phyloP scores from a whole-genome alignment of 768 basidiomycete species.

The Tephrocybe sp. region DNA sequence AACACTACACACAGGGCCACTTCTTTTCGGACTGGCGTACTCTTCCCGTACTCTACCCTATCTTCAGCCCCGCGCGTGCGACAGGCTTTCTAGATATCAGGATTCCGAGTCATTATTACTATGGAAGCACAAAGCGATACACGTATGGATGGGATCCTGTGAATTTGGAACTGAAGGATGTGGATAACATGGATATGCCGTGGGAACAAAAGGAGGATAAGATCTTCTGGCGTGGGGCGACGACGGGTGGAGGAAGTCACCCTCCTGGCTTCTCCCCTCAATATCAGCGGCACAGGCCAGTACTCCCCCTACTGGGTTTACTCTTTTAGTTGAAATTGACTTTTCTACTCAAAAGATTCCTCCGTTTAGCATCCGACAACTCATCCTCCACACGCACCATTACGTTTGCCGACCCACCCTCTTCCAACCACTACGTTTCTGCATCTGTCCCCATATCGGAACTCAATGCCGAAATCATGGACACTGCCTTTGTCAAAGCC shows the following conservation, averaged over 20 bases:
- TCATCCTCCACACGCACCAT: conserved; percentile 58
- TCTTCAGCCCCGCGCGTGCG: conserved; percentile 90
- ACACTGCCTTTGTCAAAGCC: conserved; percentile 81
- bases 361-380: conserved; percentile 72
- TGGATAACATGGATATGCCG: conserved; percentile 83
- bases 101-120: conserved; percentile 97
- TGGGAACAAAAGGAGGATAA: conserved; percentile 89
- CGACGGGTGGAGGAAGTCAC: conserved; percentile 89
- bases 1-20: conserved; percentile 87
- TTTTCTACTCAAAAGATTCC: conserved; percentile 38
- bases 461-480: conserved; percentile 83
- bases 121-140: conserved; percentile 75
- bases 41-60: conserved; percentile 84
- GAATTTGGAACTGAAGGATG: conserved; percentile 67
- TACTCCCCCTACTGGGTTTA: conserved; percentile 5
- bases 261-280: conserved; percentile 80
- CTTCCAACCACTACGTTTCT: conserved; percentile 56
- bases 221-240: conserved; percentile 95
- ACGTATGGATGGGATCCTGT: conserved; percentile 91
- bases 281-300: conserved; percentile 85
- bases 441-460: conserved; percentile 55
- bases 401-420: conserved; percentile 67
- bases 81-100: conserved; percentile 86
- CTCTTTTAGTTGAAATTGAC: too few species aligned
- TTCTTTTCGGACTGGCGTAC: conserved; percentile 98